phyloP scores from a whole-genome alignment of 179 eudicot species.

The Silene noctiflora region DNA sequence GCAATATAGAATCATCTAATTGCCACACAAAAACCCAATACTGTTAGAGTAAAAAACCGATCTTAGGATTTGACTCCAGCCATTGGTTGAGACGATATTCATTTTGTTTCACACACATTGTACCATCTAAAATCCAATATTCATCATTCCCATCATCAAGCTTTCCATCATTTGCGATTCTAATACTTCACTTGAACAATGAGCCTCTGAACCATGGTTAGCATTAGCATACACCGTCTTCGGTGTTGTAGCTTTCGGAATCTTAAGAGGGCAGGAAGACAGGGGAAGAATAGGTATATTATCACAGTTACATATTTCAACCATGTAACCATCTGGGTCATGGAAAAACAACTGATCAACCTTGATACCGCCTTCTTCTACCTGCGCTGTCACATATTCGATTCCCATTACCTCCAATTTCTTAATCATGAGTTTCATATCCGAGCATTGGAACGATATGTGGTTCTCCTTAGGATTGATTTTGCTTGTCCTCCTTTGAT shows the following conservation, averaged over 20 bases:
- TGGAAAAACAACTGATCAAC: constrained; percentile 30
- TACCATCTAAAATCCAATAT: constrained; percentile 32
- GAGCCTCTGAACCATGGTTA: not conserved
- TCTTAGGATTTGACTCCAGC: too few species aligned
- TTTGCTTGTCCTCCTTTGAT: constrained; percentile 30
- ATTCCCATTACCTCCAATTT: constrained; percentile 40
- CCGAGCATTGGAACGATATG: constrained; percentile 57
- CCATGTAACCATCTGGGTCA: constrained; percentile 30
- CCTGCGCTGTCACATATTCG: constrained; percentile 39
- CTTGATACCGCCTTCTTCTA: constrained; percentile 28
- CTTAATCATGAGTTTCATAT: constrained; percentile 44
- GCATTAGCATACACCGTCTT: too few species aligned
- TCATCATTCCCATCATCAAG: constrained; percentile 42
- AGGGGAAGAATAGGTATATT: constrained; percentile 21
- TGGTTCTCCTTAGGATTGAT: constrained; percentile 60
- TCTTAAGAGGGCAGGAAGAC: constrained; percentile 14
- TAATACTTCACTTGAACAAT: constrained; percentile 20
- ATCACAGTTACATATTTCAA: constrained; percentile 28
- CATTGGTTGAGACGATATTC: too few species aligned
- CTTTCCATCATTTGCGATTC: constrained; percentile 35
- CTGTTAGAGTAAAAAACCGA: too few species aligned
- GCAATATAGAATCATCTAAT: too few species aligned
- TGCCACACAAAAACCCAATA: too few species aligned
- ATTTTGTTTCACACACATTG: not conserved
- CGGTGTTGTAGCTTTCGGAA: not conserved